phyloP scores from a whole-genome alignment of 2,329 filamentous ascomycete genomes.

The Hypoxylon sp. region DNA sequence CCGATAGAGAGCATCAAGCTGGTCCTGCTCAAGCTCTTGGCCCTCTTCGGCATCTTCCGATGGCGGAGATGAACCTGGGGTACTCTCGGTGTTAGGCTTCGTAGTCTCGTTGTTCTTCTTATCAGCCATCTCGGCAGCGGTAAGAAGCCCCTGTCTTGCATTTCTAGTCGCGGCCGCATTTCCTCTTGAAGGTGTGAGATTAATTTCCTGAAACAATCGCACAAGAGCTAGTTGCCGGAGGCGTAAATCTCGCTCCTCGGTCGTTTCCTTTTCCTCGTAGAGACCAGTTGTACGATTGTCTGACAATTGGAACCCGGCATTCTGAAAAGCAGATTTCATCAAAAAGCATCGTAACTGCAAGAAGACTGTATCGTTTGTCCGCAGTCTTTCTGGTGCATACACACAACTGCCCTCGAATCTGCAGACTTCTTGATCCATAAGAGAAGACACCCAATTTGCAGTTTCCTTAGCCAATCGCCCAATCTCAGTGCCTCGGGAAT shows the following conservation, averaged over 20 bases:
- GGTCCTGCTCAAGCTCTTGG: constrained; percentile 92
- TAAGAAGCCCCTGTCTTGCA: constrained; percentile 85
- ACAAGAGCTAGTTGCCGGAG: constrained; percentile 90
- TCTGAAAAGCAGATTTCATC: constrained; percentile 80
- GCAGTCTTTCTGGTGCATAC: constrained; percentile 85
- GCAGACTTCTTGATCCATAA: constrained; percentile 93
- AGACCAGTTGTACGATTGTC: constrained; percentile 80
- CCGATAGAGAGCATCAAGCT: constrained; percentile 92
- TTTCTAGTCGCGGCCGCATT: constrained; percentile 83
- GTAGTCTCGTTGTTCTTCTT: constrained; percentile 73
- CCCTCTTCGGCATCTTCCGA: constrained; percentile 84
- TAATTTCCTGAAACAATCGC: constrained; percentile 90
- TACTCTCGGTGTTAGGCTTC: constrained; percentile 55
- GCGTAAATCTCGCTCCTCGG: constrained; percentile 86
- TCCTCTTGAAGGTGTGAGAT: constrained; percentile 80
- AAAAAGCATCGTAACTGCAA: constrained; percentile 87
- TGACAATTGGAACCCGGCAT: constrained; percentile 71
- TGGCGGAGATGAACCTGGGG: constrained; percentile 65
- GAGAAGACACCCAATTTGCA: constrained; percentile 90
- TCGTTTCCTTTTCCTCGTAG: constrained; percentile 88
- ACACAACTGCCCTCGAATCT: constrained; percentile 90
- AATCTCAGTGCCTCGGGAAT: constrained; percentile 82
- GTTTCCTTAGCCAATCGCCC: constrained; percentile 89
- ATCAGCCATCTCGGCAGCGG: constrained; percentile 90
- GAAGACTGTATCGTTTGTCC: constrained; percentile 95